These are phyloP conservation scores for Aspergillus puulaauensis DNA, from an alignment of 2,329 filamentous ascomycete species.

Conservation along the genomic window DNA sequence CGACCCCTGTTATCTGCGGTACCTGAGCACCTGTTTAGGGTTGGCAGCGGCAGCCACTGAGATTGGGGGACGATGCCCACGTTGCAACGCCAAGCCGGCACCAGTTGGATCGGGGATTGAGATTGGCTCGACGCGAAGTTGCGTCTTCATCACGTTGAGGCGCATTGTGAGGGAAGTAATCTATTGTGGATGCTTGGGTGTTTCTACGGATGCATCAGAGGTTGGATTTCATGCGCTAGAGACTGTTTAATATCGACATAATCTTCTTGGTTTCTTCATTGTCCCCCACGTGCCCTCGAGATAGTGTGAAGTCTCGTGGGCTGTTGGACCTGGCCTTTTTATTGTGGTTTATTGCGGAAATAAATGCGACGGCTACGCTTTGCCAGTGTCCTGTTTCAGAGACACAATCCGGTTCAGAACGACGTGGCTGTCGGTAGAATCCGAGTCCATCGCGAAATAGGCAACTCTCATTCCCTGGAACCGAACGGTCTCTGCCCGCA, in stretches of 20 bases:
- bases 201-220: not conserved
- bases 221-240: conserved; percentile 1
- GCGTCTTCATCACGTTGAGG: too few relatives aligned
- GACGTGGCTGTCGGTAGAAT: conserved; percentile 75
- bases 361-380: not conserved
- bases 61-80: not conserved
- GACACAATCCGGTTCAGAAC: conserved; percentile 90
- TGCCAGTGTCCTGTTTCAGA: conserved; percentile 64
- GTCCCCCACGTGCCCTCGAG: not conserved
- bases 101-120: not conserved
- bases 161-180: not conserved
- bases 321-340: too few relatives aligned
- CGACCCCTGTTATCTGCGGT: not conserved
- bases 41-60: conserved; percentile 3
- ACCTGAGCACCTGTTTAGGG: not conserved
- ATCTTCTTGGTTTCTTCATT: not conserved
- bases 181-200: not conserved
- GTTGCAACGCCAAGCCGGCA: conserved; percentile 11
- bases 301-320: not conserved
- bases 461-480: conserved; percentile 91
- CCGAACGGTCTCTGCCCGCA: conserved; percentile 71
- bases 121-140: too few relatives aligned
- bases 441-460: conserved; percentile 63
- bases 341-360: not conserved
- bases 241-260: conserved; percentile 1